These are phyloP conservation scores for Trametes gibbosa DNA, from an alignment of 768 basidiomycete genomes.

Conservation along the genomic window DNA sequence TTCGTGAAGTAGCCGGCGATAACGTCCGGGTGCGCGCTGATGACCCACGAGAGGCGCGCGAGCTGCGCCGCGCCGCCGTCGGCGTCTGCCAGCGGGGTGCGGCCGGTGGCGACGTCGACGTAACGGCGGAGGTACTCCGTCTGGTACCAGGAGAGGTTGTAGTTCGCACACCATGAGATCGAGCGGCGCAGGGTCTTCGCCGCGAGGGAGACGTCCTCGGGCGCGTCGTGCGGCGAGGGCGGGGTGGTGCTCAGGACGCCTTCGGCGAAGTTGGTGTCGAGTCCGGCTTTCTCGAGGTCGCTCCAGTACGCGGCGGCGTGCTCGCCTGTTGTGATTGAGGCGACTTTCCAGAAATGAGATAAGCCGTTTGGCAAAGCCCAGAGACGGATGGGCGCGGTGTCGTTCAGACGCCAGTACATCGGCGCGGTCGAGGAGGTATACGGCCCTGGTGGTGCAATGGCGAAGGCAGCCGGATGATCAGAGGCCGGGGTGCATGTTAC, in stretches of 20 bases:
- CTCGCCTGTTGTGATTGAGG: slow-evolving; percentile 37
- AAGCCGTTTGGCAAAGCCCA: slow-evolving; percentile 53
- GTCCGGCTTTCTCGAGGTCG: slow-evolving; percentile 48
- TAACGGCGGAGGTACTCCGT: slow-evolving; percentile 58
- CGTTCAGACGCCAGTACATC: slow-evolving; percentile 61
- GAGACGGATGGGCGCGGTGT: slow-evolving; percentile 52
- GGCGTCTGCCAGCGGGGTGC: slow-evolving; percentile 48
- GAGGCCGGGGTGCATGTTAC: slow-evolving; percentile 45
- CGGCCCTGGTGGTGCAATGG: slow-evolving; percentile 39
- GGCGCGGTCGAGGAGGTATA: slow-evolving; percentile 53
- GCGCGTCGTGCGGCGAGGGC: not conserved
- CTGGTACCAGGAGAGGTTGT: slow-evolving; percentile 67
- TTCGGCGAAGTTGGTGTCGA: slow-evolving; percentile 33
- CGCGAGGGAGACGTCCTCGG: slow-evolving; percentile 27
- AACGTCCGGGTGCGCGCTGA: slow-evolving; percentile 52
- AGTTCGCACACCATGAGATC: slow-evolving; percentile 58
- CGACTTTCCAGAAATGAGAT: slow-evolving; percentile 55
- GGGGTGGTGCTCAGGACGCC: slow-evolving; percentile 1
- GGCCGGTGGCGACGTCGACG: slow-evolving; percentile 39
- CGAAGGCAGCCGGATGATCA: slow-evolving; percentile 46
- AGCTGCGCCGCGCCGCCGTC: slow-evolving; percentile 41
- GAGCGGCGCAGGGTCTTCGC: slow-evolving; percentile 55
- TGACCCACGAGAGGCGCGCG: slow-evolving; percentile 48
- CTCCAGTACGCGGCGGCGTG: slow-evolving; percentile 57
- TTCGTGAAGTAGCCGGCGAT: slow-evolving; percentile 45